Base-by-base conservation (phyloP, 2,329 filamentous ascomycete species). In the Fusarium succisae region DNA sequence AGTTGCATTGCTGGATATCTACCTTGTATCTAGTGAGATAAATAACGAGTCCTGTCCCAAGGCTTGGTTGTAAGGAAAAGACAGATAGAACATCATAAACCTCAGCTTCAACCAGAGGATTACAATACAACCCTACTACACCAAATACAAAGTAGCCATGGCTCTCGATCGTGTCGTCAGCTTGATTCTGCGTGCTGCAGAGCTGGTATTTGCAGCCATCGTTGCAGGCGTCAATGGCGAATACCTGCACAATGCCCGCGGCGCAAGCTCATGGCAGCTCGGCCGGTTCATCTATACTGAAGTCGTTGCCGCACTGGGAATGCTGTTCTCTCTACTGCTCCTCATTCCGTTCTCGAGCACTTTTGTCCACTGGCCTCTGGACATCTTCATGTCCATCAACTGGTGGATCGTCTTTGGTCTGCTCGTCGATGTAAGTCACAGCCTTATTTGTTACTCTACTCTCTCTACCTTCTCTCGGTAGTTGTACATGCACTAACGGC, bases 281-380 rank as follows among this genome's bases (percentile, higher is more conserved):
- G 90, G 87, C 41, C 91, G 93, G 64, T 91, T 92, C 84, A 94
- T 95, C 83, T 95, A 94, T 85, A 89, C 92, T 51, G 89, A 93
- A 78, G 89, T 94, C 24, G 87, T 95, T 44, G 91, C 93, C 6
- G 91, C 87, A 26, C 78, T 95, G 24, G 90, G 91, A 18, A 90
- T 95, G 62, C 81, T 95, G 45, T 84, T 94, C n/a, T 86, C 89
- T 10, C 82, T 95, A 32, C 80, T 95, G 71, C 94, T 92, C 89
- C 86, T 95, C 35, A 86, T 95, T 45, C 93, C 93, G 5, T 93
- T 93, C 79, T 88, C 89, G 5, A 84, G 85, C 57, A 87, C 86
- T 53, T 94, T 95, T 81, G 87, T 91, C 70, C 88, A 92, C 81
- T 95, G 91, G 88, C 91, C 91, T 1, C 84, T 91, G 76, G 93